These are phyloP conservation scores for Aeschynomene evenia DNA, from an alignment of 306 rosid genomes.

Conservation along the genomic window DNA sequence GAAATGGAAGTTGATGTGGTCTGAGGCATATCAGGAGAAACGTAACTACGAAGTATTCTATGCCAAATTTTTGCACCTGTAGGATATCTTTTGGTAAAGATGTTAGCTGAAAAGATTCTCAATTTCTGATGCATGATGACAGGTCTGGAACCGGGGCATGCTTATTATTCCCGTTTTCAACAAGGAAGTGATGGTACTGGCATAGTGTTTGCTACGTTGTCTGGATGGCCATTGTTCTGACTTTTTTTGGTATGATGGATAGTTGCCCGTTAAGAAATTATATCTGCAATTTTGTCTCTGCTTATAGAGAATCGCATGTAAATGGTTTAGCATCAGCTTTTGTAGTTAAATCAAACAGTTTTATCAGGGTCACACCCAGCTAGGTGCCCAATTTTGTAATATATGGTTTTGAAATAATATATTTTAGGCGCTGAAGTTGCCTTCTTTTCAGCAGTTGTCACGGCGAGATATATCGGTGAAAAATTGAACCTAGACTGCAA, in stretches of 20 bases:
- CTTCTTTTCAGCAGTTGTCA: background rate
- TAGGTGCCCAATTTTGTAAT: conserved; percentile 30
- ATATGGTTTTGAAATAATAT: conserved; percentile 38
- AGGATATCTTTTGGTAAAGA: conserved; percentile 21
- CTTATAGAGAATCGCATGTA: conserved; percentile 53
- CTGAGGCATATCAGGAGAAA: conserved; percentile 34
- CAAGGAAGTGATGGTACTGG: conserved; percentile 45
- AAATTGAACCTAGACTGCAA: too few species aligned
- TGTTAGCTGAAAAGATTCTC: conserved; percentile 30
- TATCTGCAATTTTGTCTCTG: conserved; percentile 46
- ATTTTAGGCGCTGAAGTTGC: conserved; percentile 19
- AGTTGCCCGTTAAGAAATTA: conserved; percentile 36
- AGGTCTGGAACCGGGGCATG: conserved; percentile 35
- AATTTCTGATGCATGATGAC: conserved; percentile 31
- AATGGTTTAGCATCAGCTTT: conserved; percentile 45
- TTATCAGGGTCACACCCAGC: conserved; percentile 28
- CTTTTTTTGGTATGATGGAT: conserved; percentile 33
- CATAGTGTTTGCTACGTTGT: conserved; percentile 35
- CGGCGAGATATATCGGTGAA: too few species aligned
- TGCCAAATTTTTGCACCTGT: conserved; percentile 24
- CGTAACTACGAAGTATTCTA: background rate
- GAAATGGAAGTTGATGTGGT: conserved; percentile 31
- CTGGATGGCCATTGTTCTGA: conserved; percentile 34
- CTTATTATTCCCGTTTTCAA: conserved; percentile 25
- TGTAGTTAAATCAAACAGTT: conserved; percentile 25